These are phyloP conservation scores for Cairneyella variabilis DNA, from an alignment of 495 filamentous ascomycete genomes.

Conservation along the genomic window DNA sequence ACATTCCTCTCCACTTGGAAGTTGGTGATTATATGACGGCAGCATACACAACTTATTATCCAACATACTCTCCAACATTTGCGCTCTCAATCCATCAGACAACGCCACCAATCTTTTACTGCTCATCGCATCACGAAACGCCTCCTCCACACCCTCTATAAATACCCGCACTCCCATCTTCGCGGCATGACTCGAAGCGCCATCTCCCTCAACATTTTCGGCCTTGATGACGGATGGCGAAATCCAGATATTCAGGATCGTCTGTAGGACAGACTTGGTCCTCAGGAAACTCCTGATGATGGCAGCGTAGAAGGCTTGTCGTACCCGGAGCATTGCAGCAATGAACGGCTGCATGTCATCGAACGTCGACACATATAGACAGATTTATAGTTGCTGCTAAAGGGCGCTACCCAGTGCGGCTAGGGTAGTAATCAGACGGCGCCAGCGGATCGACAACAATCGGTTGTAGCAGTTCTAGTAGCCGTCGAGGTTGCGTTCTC, in stretches of 20 bases:
- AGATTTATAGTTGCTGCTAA: background rate
- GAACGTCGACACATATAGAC: slow-evolving; percentile 31
- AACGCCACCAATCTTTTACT: slow-evolving; percentile 35
- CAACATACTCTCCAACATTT: slow-evolving; percentile 41
- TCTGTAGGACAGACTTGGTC: slow-evolving; percentile 47
- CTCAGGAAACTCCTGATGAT: slow-evolving; percentile 45
- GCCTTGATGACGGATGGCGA: slow-evolving; percentile 33
- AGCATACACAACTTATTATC: slow-evolving; percentile 51
- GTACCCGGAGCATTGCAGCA: slow-evolving; percentile 28
- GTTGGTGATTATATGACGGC: slow-evolving; percentile 63
- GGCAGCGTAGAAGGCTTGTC: slow-evolving; percentile 25
- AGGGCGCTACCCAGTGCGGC: slow-evolving; percentile 21
- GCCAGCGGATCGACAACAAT: background rate
- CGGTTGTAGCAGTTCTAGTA: slow-evolving; percentile 2
- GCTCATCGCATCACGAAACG: slow-evolving; percentile 35
- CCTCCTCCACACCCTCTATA: slow-evolving; percentile 31
- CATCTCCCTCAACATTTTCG: slow-evolving; percentile 28
- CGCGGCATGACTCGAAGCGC: background rate
- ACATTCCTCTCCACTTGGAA: slow-evolving; percentile 67
- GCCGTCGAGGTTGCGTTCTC: background rate
- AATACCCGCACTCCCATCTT: slow-evolving; percentile 20
- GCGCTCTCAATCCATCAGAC: slow-evolving; percentile 39
- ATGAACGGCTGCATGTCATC: slow-evolving; percentile 28
- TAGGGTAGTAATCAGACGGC: slow-evolving; percentile 15
- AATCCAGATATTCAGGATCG: slow-evolving; percentile 47